These are phyloP conservation scores for Amanita polypyramis DNA, from an alignment of 768 basidiomycete species.

Conservation along the genomic window DNA sequence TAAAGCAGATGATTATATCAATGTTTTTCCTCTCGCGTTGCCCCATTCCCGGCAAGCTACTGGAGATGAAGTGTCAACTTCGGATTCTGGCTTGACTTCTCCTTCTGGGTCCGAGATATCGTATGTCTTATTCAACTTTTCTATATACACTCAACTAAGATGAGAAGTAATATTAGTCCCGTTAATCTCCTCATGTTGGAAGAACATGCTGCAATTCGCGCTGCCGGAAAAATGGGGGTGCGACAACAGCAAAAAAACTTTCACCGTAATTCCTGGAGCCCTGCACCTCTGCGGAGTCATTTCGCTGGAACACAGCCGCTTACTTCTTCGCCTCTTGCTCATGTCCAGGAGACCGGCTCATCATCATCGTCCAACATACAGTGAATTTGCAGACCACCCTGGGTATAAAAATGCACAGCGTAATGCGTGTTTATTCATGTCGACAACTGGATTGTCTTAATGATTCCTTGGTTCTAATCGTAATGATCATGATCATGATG, in stretches of 20 bases:
- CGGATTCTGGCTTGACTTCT: constrained; percentile 9
- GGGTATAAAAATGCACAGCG: background rate
- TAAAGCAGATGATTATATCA: constrained; percentile 3
- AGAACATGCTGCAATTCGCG: constrained; percentile 36
- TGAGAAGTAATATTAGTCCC: constrained; percentile 12
- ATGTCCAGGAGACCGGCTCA: constrained; percentile 3
- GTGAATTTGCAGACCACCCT: background rate
- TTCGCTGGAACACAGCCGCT: background rate
- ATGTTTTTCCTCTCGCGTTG: constrained; percentile 7
- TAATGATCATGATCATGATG: constrained; percentile 2
- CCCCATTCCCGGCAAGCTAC: constrained; percentile 3
- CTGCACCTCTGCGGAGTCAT: constrained; percentile 13
- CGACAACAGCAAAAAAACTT: constrained; percentile 35
- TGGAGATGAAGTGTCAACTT: constrained; percentile 3
- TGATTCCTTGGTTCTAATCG: background rate
- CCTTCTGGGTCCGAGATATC: constrained; percentile 13
- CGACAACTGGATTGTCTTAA: background rate
- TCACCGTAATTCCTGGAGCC: constrained; percentile 41
- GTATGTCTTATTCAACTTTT: constrained; percentile 7
- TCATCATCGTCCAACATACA: background rate
- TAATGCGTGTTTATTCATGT: background rate
- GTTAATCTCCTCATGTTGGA: constrained; percentile 14
- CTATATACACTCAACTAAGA: background rate
- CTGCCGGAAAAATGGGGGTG: constrained; percentile 39
- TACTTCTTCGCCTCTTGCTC: constrained; percentile 2